Base-by-base conservation (phyloP, 2,329 filamentous ascomycete genomes). In the Alternaria sp. region DNA sequence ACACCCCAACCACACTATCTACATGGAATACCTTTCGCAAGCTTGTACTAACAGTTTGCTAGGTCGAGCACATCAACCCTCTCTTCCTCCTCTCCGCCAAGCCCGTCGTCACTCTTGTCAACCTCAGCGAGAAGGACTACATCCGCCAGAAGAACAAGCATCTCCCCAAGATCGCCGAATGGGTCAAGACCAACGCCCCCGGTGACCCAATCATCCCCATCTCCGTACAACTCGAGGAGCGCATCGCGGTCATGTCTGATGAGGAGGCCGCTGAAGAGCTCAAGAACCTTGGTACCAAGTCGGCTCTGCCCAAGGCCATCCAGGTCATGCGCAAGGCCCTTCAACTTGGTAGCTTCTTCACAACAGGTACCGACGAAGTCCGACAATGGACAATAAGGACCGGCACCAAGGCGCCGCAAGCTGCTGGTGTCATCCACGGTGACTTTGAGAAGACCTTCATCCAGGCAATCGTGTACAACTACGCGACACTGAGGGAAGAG, bases 361-460 rank as follows among this genome's bases (percentile, higher is more conserved):
- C 96, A 57, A 94, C 91, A 32, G 96, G 96, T 76, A 83, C 93
- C 23, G 96, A 99, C 79, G 96, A 99, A 84, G 96, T 99, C 69
- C 89, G 96, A 74, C 96, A 99, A 84, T 99, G 96, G 96, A 99
- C 96, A 25, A 93, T 99, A 79, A 90, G 96, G 63, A 94, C 92
- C 77, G 94, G 93, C 73, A 97, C 91, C 79, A 99, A 99, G 86
- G 96, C 96, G n/a, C 96, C 96, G 17, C 92, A 96, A 78, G 96
- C 96, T 50, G 96, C 96, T 40, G 96, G 96, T 86, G 96, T 99
- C 67, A 99, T 99, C 72, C 96, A 99, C 84, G 93, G 91, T 71
- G 96, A 99, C 80, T 98, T 99, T 71, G 96, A 99, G 83, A 99
- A 99, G 90, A 99, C 96, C 0, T 99, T 99, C 80, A 99, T 99